phyloP scores from a whole-genome alignment of 176 grass and related monocot genomes.

The Lolium perenne region DNA sequence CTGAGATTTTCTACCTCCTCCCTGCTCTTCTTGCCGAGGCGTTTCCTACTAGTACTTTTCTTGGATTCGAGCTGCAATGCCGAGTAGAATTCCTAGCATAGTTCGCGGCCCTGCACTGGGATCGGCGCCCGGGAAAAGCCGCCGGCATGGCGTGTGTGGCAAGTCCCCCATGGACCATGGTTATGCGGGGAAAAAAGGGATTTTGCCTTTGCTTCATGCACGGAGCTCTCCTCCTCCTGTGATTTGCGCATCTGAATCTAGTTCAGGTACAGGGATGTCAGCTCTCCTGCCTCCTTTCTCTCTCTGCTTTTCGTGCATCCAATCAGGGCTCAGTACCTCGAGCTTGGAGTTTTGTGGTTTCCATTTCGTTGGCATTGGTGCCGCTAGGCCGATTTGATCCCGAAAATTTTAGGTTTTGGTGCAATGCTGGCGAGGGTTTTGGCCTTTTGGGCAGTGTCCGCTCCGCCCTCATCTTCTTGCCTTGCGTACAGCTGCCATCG shows the following conservation, averaged over 20 bases:
- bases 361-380: conserved; percentile 18
- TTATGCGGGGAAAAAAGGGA: background rate
- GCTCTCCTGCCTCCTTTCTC: background rate
- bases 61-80: conserved; percentile 45
- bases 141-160: conserved; percentile 34
- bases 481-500: conserved; percentile 6
- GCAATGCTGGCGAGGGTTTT: conserved; percentile 39
- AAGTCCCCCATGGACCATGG: conserved; percentile 38
- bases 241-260: conserved; percentile 47
- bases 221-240: conserved; percentile 13
- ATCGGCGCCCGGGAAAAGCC: conserved; percentile 14
- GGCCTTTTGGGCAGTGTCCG: background rate
- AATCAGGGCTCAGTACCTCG: background rate
- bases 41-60: background rate
- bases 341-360: background rate
- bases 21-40: background rate
- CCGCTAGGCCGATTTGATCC: background rate
- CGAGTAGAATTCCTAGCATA: conserved; percentile 9
- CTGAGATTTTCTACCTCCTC: background rate
- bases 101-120: background rate
- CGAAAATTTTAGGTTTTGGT: conserved; percentile 6
- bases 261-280: background rate
- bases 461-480: conserved; percentile 10
- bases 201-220: conserved; percentile 41
- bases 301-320: background rate